Percentiles rank a stretch among this genome's conserved stretches.
phyloP scores from a whole-genome alignment of 495 filamentous ascomycete species.

The Oidiodendron maius region DNA sequence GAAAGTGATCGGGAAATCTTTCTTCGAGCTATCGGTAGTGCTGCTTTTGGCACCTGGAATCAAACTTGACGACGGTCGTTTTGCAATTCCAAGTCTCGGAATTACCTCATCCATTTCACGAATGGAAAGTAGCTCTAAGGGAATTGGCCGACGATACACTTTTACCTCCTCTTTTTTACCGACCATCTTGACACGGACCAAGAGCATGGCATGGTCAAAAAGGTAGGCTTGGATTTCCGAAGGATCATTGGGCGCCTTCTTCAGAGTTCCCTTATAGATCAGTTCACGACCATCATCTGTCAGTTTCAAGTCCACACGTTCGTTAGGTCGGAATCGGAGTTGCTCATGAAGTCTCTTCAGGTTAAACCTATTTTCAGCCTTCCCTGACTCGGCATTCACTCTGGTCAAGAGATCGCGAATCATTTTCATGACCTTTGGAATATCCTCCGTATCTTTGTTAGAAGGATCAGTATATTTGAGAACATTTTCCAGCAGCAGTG shows the following conservation, averaged over 20 bases:
- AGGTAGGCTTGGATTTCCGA: constrained; percentile 90
- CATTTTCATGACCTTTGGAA: constrained; percentile 76
- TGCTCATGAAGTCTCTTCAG: constrained; percentile 84
- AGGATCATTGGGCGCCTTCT: constrained; percentile 82
- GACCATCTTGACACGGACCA: constrained; percentile 80
- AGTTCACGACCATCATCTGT: constrained; percentile 91
- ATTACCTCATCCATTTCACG: constrained; percentile 95
- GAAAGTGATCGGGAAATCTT: constrained; percentile 96
- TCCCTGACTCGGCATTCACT: constrained; percentile 93
- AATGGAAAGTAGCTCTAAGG: constrained; percentile 87
- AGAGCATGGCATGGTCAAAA: constrained; percentile 91
- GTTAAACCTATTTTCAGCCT: constrained; percentile 97
- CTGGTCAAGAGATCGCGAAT: constrained; percentile 82
- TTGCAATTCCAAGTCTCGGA: constrained; percentile 70
- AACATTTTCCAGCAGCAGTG: constrained; percentile 87
- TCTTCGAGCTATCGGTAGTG: constrained; percentile 38
- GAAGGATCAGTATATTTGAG: constrained; percentile 81
- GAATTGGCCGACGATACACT: constrained; percentile 93
- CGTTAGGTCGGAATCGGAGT: constrained; percentile 78
- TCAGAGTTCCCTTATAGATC: constrained; percentile 85
- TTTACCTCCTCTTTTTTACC: constrained; percentile 93
- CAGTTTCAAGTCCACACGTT: constrained; percentile 89
- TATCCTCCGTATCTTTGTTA: constrained; percentile 83
- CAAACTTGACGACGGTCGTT: constrained; percentile 84
- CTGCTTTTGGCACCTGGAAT: constrained; percentile 62